Evolutionary conservation across 2,329 filamentous ascomycete genomes (phyloP).

Genomic region (Botrytis galanthina): DNA sequence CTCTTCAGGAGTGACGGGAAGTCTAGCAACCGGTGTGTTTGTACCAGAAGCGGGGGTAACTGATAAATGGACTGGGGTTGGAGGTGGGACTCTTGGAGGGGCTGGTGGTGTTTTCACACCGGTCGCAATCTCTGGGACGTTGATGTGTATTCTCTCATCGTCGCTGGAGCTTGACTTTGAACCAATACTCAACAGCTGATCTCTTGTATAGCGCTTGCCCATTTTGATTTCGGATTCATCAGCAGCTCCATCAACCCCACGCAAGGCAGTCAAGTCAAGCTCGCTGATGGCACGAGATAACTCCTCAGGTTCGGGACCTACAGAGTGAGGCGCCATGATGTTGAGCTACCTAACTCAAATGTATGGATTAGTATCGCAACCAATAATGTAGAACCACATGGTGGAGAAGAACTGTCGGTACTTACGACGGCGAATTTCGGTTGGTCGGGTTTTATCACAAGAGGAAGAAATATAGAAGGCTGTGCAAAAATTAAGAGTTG

Average conservation of each 20-base stretch:
- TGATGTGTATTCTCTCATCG: not conserved
- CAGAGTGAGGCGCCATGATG: conserved; percentile 19
- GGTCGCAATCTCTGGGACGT: conserved; percentile 9
- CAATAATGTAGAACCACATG: conserved; percentile 3
- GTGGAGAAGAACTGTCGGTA: not conserved
- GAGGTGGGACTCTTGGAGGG: conserved; percentile 19
- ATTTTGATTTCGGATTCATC: conserved; percentile 3
- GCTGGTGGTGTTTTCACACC: conserved; percentile 19
- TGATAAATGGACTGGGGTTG: conserved; percentile 18
- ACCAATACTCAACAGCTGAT: conserved; percentile 27
- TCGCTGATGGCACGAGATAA: conserved; percentile 32
- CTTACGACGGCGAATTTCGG: not conserved
- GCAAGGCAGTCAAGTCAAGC: conserved; percentile 27
- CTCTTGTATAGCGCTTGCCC: conserved; percentile 25
- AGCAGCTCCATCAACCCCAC: conserved; percentile 20
- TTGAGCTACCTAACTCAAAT: not conserved
- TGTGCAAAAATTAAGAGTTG: conserved; percentile 6
- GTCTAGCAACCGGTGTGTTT: conserved; percentile 10
- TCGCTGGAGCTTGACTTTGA: conserved; percentile 7
- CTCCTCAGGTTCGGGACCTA: conserved; percentile 22
- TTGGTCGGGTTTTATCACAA: not conserved
- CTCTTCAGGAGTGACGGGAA: conserved; percentile 7
- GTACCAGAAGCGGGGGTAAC: conserved; percentile 14
- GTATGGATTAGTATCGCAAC: not conserved
- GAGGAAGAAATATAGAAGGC: conserved; percentile 6